These are phyloP conservation scores for Cladophialophora immunda DNA, from an alignment of 2,329 filamentous ascomycete genomes.

Conservation along the genomic window DNA sequence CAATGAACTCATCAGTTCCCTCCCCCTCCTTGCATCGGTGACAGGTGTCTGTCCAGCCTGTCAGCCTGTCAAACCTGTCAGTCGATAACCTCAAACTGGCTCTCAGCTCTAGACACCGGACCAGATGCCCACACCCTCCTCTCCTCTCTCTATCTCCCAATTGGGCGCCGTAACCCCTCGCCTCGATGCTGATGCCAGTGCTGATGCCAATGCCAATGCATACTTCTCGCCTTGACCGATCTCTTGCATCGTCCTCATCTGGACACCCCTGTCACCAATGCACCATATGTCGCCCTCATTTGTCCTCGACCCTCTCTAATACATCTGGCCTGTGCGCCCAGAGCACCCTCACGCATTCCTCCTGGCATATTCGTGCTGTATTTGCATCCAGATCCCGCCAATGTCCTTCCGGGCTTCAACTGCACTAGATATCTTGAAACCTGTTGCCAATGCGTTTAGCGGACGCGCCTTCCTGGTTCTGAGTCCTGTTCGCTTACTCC, in stretches of 20 bases:
- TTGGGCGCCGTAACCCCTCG: background rate
- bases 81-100: background rate
- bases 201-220: background rate
- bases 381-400: background rate
- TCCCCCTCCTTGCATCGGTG: background rate
- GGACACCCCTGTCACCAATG: background rate
- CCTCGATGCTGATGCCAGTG: background rate
- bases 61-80: background rate
- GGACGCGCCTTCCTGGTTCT: background rate
- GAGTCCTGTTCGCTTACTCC: background rate
- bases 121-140: background rate
- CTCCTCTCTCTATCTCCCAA: background rate
- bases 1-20: background rate
- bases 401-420: background rate
- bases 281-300: background rate
- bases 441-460: background rate
- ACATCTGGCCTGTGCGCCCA: background rate
- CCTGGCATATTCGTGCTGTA: background rate
- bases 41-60: background rate
- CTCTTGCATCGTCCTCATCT: background rate
- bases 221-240: background rate
- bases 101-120: background rate
- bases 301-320: background rate
- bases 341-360: background rate
- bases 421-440: background rate